Percentiles rank a stretch among this genome's conserved stretches.
These are phyloP conservation scores for Nevesoporus exiguus DNA, from an alignment of 768 basidiomycete genomes.

Conservation along the genomic window DNA sequence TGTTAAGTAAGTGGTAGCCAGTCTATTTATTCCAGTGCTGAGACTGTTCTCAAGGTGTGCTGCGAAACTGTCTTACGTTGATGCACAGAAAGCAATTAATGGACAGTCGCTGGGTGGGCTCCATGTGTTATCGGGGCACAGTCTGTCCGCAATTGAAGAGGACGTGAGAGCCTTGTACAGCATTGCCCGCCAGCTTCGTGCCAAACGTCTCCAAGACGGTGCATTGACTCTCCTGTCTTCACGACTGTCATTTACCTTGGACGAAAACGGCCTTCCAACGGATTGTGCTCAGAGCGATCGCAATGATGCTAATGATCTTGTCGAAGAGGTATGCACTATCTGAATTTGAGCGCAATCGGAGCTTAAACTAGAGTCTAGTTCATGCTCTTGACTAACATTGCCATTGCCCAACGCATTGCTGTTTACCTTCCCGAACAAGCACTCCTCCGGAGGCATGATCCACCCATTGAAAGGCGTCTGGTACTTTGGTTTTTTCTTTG, in stretches of 20 bases:
- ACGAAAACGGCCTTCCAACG: slow-evolving; percentile 71
- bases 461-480: slow-evolving; percentile 86
- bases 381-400: slow-evolving; percentile 89
- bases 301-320: slow-evolving; percentile 71
- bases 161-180: slow-evolving; percentile 71
- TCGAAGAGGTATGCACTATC: slow-evolving; percentile 73
- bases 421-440: slow-evolving; percentile 95
- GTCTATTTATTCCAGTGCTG: neutral
- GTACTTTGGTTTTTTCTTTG: slow-evolving; percentile 34
- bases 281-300: slow-evolving; percentile 70
- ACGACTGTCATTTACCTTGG: slow-evolving; percentile 73
- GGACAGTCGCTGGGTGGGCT: slow-evolving; percentile 57
- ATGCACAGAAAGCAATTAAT: slow-evolving; percentile 81
- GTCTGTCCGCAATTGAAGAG: slow-evolving; percentile 56
- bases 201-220: slow-evolving; percentile 74
- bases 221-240: slow-evolving; percentile 68
- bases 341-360: neutral
- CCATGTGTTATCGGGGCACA: slow-evolving; percentile 55
- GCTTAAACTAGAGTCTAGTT: slow-evolving; percentile 48
- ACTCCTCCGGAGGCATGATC: slow-evolving; percentile 92
- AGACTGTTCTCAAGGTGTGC: slow-evolving; percentile 57
- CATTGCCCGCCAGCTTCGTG: slow-evolving; percentile 70
- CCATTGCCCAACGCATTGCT: slow-evolving; percentile 91
- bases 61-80: slow-evolving; percentile 77
- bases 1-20: slow-evolving; percentile 60